These are phyloP conservation scores for Citrus reticulata DNA, from an alignment of 345 rosid genomes.

Conservation along the genomic window DNA sequence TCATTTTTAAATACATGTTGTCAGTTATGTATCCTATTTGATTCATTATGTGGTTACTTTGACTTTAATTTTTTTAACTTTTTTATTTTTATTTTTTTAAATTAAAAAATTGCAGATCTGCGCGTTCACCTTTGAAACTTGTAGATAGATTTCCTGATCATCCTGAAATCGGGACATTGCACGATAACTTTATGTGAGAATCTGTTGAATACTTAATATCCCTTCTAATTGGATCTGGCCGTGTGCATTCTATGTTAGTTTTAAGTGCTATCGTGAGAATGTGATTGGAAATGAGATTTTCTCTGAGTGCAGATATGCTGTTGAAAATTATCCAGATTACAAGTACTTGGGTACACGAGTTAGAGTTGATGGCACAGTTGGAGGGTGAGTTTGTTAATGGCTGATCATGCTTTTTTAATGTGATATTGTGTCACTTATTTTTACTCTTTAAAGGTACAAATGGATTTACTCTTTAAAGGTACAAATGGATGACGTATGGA, in stretches of 20 bases:
- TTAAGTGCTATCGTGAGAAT: not conserved
- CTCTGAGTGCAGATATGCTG: conserved; percentile 47
- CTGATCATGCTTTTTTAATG: not conserved
- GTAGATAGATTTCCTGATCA: conserved; percentile 59
- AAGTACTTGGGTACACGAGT: conserved; percentile 81
- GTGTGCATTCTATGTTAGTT: not conserved
- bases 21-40: not conserved
- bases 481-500: conserved; percentile 89
- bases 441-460: conserved; percentile 49
- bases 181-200: conserved; percentile 72
- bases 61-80: not conserved
- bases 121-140: conserved; percentile 54
- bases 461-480: conserved; percentile 64
- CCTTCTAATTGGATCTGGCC: not conserved
- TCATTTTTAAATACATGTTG: not conserved
- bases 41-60: not conserved
- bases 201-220: not conserved
- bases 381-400: conserved; percentile 58
- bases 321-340: conserved; percentile 50
- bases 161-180: conserved; percentile 75
- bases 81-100: not conserved
- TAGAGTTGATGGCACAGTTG: conserved; percentile 63
- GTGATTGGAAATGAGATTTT: not conserved
- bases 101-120: conserved; percentile 44
- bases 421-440: conserved; percentile 3